Percentiles rank a stretch among this genome's conserved stretches.
Evolutionary conservation across 345 rosid genomes (phyloP).

Genomic region (Lumnitzera racemosa): DNA sequence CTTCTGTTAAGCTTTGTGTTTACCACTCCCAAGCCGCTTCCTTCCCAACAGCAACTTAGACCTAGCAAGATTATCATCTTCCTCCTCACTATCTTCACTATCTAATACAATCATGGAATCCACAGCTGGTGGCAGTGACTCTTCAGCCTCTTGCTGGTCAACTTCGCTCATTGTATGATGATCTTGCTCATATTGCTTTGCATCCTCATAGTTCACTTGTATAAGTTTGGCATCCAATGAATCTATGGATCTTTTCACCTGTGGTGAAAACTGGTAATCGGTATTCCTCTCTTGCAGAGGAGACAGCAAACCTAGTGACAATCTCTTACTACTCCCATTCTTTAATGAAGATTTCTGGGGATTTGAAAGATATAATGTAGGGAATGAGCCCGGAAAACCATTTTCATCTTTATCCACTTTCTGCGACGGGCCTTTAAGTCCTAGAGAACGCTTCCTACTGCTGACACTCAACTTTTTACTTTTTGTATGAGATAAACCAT

Average conservation of each 20-base stretch:
- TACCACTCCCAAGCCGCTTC: constrained; percentile 24
- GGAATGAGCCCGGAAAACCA: constrained; percentile 20
- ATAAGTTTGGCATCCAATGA: background rate
- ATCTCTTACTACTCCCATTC: constrained; percentile 16
- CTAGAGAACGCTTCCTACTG: constrained; percentile 42
- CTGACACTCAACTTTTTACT: constrained; percentile 14
- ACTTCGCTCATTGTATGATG: constrained; percentile 9
- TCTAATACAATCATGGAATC: constrained; percentile 56
- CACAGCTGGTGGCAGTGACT: constrained; percentile 11
- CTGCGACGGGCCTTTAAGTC: constrained; percentile 17
- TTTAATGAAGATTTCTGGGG: constrained; percentile 13
- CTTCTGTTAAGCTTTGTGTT: constrained; percentile 16
- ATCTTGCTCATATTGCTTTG: constrained; percentile 8
- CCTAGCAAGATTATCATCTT: constrained; percentile 24
- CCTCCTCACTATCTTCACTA: constrained; percentile 76
- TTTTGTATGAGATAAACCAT: constrained; percentile 1
- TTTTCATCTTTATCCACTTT: constrained; percentile 18
- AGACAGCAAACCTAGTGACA: constrained; percentile 23
- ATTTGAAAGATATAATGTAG: constrained; percentile 10
- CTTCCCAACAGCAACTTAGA: constrained; percentile 25
- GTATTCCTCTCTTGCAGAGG: constrained; percentile 15
- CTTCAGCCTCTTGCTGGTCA: constrained; percentile 18
- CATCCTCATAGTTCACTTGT: background rate
- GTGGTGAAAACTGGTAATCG: constrained; percentile 3
- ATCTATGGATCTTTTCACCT: constrained; percentile 4